Conservation (phyloP, 345 rosid species). For the Melastoma malabathricum region DNA sequence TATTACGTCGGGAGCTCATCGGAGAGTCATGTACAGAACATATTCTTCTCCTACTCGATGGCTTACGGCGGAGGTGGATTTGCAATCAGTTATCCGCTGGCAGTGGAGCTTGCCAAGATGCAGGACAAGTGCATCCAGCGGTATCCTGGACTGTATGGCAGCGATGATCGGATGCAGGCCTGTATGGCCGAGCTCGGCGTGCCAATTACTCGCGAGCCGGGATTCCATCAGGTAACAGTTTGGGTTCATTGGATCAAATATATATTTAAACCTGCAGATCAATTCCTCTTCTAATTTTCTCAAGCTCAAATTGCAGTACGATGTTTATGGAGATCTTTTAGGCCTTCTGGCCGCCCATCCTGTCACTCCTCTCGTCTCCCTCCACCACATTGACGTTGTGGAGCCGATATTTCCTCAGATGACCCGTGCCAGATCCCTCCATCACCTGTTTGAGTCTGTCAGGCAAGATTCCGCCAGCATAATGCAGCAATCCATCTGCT, state of each 20-base stretch:
- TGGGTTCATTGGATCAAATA: neutral
- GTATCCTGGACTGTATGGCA: slow-evolving; percentile 62
- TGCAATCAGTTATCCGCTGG: slow-evolving; percentile 59
- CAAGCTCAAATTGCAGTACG: slow-evolving; percentile 31
- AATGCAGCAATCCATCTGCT: slow-evolving; percentile 55
- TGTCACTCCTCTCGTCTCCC: slow-evolving; percentile 46
- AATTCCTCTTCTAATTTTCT: neutral
- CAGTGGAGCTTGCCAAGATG: slow-evolving; percentile 28
- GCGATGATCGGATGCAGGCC: slow-evolving; percentile 72
- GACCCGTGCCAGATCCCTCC: slow-evolving; percentile 33
- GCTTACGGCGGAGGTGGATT: slow-evolving; percentile 95
- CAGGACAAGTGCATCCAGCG: slow-evolving; percentile 64
- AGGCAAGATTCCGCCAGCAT: slow-evolving; percentile 45
- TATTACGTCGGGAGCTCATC: slow-evolving; percentile 71
- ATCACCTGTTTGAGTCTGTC: slow-evolving; percentile 33
- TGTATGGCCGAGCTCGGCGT: slow-evolving; percentile 69
- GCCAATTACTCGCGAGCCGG: slow-evolving; percentile 43
- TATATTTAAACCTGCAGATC: neutral
- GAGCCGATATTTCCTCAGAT: slow-evolving; percentile 44
- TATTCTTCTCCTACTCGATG: slow-evolving; percentile 59
- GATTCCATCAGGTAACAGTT: slow-evolving; percentile 74
- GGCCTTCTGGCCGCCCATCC: slow-evolving; percentile 83
- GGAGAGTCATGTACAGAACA: slow-evolving; percentile 70
- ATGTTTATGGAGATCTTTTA: slow-evolving; percentile 57
- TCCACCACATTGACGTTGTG: slow-evolving; percentile 57